Conservation (phyloP, 306 rosid species). For the Rubus idaeus region DNA sequence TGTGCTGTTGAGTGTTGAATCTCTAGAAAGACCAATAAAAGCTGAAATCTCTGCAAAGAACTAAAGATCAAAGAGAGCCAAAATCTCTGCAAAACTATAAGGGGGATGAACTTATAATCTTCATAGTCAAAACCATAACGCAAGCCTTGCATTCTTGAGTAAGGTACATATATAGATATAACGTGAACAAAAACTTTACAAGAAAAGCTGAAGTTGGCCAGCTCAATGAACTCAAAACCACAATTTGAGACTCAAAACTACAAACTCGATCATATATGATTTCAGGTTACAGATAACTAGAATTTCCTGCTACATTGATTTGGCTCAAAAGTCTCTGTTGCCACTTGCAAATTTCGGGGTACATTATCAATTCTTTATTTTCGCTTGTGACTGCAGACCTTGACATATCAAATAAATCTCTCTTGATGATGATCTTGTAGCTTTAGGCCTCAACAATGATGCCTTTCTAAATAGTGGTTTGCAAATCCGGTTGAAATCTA, state of each 20-base stretch:
- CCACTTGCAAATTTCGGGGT: not conserved
- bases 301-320: not conserved
- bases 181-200: not conserved
- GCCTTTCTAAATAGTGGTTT: constrained; percentile 78
- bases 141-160: not conserved
- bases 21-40: not conserved
- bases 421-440: constrained; percentile 85
- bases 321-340: not conserved
- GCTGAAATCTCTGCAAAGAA: too few relatives aligned
- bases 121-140: not conserved
- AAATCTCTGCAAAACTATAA: not conserved
- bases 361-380: constrained; percentile 12
- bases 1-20: not conserved
- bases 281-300: not conserved
- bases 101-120: not conserved
- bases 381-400: constrained; percentile 47
- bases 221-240: not conserved
- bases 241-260: not conserved
- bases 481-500: constrained; percentile 68
- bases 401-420: constrained; percentile 93
- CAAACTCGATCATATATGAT: not conserved
- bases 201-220: not conserved
- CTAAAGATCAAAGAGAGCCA: not conserved
- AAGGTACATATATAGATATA: too few relatives aligned
- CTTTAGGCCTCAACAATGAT: constrained; percentile 90